Evolutionary conservation across 106 monocot species (phyloP), one percentile per base, ranked within the genome.

Genomic region (Dendrobium officinale): DNA sequence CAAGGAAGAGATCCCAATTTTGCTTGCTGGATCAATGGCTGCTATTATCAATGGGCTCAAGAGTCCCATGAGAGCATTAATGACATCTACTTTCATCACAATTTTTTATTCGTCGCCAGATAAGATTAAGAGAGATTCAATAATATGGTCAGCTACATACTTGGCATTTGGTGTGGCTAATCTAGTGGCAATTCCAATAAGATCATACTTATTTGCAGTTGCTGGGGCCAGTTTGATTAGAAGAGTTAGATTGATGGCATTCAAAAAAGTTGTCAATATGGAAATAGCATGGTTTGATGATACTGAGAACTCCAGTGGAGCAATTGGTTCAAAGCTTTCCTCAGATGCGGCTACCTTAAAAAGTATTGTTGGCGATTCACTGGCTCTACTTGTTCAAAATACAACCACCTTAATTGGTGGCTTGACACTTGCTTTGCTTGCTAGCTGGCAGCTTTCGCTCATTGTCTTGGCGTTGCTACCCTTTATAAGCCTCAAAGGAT

Each of bases 261-360:
- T 80, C 72, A 7, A 72, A 49, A 31, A 47, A 2, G 58, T 79
- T 41, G 42, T 61, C 17, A 42, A 79, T 27, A 81, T 79, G 84
- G 87, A 87, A n/a, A 76, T 87, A 18, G 83, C 59, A 27, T 87
- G 87, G 87, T 87, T 87, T 75, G 87, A 87, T 68, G 78, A 75
- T 2, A 42, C 59, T 19, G 47, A 22, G 24, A 84, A 84, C 45
- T 85, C 85, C 64, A 91, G 92, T 45, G 92, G 92, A 43, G 75
- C 89, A 45, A 85, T 92, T 56, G 82, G 81, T 31, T 83, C 89
- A 22, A 82, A 89, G 31, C 54, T 92, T 40, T 85, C 89, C 45
- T 76, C 83, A 55, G 91, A 92, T 84, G 84, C 91, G 29, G 75
- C 88, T 16, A 79, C 83, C 1, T 79, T 91, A 4, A 67, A 84